These are phyloP conservation scores for Holtermanniella nyarrowii DNA, from an alignment of 768 basidiomycete species.

Conservation along the genomic window DNA sequence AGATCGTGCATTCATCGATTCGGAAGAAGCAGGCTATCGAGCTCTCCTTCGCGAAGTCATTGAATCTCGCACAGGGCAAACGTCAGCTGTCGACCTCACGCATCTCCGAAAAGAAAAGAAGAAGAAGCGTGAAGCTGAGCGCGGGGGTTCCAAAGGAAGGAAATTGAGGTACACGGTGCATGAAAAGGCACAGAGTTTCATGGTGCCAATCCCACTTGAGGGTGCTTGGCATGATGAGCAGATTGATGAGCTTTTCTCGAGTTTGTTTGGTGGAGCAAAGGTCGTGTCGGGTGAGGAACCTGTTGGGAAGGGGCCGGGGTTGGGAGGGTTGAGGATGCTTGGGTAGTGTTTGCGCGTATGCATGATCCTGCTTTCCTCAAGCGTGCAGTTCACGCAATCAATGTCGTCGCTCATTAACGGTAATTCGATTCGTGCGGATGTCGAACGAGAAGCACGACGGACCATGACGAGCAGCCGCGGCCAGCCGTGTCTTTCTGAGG, in stretches of 20 bases:
- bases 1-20: constrained; percentile 25
- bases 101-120: constrained; percentile 42
- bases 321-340: neutral
- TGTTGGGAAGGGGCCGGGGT: too few relatives aligned
- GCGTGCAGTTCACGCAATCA: too few relatives aligned
- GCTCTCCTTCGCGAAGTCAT: constrained; percentile 84
- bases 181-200: constrained; percentile 93
- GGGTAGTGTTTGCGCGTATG: neutral
- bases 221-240: constrained; percentile 92
- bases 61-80: constrained; percentile 45
- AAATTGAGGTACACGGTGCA: constrained; percentile 89
- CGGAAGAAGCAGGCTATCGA: constrained; percentile 57
- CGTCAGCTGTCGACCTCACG: constrained; percentile 15
- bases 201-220: constrained; percentile 63
- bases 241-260: constrained; percentile 85
- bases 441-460: too few relatives aligned
- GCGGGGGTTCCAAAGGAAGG: constrained; percentile 88
- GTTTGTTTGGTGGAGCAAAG: constrained; percentile 55
- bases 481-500: too few relatives aligned
- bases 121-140: constrained; percentile 72
- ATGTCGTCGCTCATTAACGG: too few relatives aligned
- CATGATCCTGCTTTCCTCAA: neutral
- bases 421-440: too few relatives aligned
- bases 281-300: too few relatives aligned
- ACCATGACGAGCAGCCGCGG: too few relatives aligned